Conservation (phyloP, 768 basidiomycete species). For the Pulveroboletus sp. region DNA sequence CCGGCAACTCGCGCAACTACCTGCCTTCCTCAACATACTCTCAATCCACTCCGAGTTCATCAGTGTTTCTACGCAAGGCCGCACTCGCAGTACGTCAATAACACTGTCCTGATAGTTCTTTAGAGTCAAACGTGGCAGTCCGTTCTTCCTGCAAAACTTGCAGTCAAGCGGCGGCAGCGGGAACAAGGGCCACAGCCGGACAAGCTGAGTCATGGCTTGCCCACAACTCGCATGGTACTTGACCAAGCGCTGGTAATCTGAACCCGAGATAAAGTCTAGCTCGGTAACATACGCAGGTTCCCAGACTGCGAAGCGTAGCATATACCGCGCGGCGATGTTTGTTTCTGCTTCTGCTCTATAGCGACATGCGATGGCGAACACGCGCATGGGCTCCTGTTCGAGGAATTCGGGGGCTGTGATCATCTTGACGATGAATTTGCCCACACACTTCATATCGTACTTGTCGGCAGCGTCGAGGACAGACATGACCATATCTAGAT, state of each 20-base stretch:
- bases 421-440: conserved; percentile 32
- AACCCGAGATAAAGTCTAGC: conserved; percentile 37
- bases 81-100: conserved; percentile 29
- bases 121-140: conserved; percentile 28
- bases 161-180: conserved; percentile 32
- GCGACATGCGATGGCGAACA: conserved; percentile 37
- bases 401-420: conserved; percentile 32
- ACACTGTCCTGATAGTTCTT: conserved; percentile 34
- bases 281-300: conserved; percentile 33
- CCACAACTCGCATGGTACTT: conserved; percentile 35
- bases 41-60: conserved; percentile 32
- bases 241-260: conserved; percentile 35
- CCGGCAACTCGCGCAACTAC: conserved; percentile 27
- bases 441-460: conserved; percentile 48
- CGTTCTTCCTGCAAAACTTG: conserved; percentile 36
- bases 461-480: conserved; percentile 47
- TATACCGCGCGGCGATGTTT: conserved; percentile 35
- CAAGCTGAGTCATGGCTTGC: conserved; percentile 33
- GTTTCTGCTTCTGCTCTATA: conserved; percentile 36
- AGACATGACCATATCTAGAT: conserved; percentile 39
- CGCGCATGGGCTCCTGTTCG: conserved; percentile 34
- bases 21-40: conserved; percentile 27
- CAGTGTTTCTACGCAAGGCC: conserved; percentile 32
- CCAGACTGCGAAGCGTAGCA: conserved; percentile 35
- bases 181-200: conserved; percentile 30